A percentile compares a stretch with the other conserved stretches of the same genome.
phyloP scores from a whole-genome alignment of 2,329 filamentous ascomycete species.

The Graphiopsis chlorocephala region DNA sequence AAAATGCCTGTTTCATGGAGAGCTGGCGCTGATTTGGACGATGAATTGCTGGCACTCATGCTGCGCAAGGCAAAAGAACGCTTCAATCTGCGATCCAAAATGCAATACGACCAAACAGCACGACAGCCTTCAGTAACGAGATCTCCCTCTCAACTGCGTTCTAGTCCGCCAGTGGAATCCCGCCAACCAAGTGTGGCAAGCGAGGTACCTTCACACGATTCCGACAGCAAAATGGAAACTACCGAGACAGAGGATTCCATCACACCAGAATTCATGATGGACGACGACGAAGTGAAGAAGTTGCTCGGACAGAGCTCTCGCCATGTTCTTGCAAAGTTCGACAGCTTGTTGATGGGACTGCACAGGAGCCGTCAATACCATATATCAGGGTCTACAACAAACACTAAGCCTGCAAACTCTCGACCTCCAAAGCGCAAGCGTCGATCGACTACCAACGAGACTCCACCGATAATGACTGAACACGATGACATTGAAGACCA shows the following conservation, averaged over 20 bases:
- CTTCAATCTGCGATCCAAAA: slow-evolving; percentile 33
- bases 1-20: slow-evolving; percentile 30
- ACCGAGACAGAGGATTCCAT: neutral
- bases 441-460: slow-evolving; percentile 9
- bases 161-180: neutral
- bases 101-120: neutral
- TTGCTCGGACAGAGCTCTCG: slow-evolving; percentile 66
- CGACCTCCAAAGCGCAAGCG: slow-evolving; percentile 11
- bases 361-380: slow-evolving; percentile 51
- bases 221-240: neutral
- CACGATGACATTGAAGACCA: neutral
- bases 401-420: neutral
- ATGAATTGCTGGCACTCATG: slow-evolving; percentile 65
- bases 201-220: neutral
- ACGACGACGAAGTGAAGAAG: neutral
- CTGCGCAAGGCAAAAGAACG: slow-evolving; percentile 65
- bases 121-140: neutral
- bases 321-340: slow-evolving; percentile 68
- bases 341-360: slow-evolving; percentile 66
- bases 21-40: slow-evolving; percentile 64
- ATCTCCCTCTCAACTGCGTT: neutral
- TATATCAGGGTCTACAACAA: neutral
- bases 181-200: slow-evolving; percentile 9
- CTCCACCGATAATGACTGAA: neutral
- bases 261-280: neutral